These are phyloP conservation scores for Hypericum perforatum DNA, from an alignment of 345 rosid genomes.

Conservation along the genomic window DNA sequence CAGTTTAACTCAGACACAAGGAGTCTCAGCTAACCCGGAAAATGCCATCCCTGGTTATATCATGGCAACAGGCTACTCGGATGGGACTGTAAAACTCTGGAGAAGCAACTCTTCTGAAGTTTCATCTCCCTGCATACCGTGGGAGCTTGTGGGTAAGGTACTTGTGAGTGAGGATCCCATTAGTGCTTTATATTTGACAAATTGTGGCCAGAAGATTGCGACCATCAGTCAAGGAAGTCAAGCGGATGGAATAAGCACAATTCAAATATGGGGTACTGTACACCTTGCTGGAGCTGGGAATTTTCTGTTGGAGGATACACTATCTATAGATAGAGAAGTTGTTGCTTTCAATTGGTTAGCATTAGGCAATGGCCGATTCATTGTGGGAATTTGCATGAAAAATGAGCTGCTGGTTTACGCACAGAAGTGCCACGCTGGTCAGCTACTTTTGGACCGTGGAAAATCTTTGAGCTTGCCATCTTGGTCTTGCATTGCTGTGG, in stretches of 20 bases:
- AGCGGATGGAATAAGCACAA: slow-evolving; percentile 19
- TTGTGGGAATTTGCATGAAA: slow-evolving; percentile 65
- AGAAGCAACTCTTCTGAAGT: slow-evolving; percentile 35
- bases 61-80: slow-evolving; percentile 72
- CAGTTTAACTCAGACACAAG: slow-evolving; percentile 22
- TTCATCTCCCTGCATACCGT: slow-evolving; percentile 24
- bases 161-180: slow-evolving; percentile 47
- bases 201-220: slow-evolving; percentile 66
- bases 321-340: slow-evolving; percentile 35
- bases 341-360: slow-evolving; percentile 61
- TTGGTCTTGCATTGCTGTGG: slow-evolving; percentile 75
- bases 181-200: slow-evolving; percentile 42
- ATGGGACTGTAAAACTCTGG: slow-evolving; percentile 83
- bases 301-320: slow-evolving; percentile 55
- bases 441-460: slow-evolving; percentile 25
- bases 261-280: slow-evolving; percentile 57
- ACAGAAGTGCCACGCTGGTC: slow-evolving; percentile 40
- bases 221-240: slow-evolving; percentile 33
- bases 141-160: slow-evolving; percentile 79
- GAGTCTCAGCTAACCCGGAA: slow-evolving; percentile 21
- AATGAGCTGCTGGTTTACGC: slow-evolving; percentile 61
- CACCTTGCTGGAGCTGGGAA: slow-evolving; percentile 46
- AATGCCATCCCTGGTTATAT: slow-evolving; percentile 41
- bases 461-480: slow-evolving; percentile 25
- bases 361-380: slow-evolving; percentile 50